A percentile compares a stretch with the other conserved stretches of the same genome.
Evolutionary conservation across 106 monocot species (phyloP).

Genomic region (Apostasia ramifera): DNA sequence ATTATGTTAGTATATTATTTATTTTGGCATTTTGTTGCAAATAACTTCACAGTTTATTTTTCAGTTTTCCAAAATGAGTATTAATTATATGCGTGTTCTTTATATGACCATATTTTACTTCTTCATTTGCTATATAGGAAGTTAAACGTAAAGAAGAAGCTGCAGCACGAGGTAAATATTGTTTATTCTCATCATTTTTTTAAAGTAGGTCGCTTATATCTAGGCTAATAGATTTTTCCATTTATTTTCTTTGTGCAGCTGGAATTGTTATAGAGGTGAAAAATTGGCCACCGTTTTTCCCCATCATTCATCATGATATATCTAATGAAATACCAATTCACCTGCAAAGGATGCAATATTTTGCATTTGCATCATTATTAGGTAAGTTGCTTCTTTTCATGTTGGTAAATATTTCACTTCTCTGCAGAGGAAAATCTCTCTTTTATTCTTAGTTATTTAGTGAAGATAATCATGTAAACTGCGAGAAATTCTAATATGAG

Average conservation of each 20-base stretch:
- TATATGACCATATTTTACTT: conserved; percentile 3
- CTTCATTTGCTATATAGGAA: conserved; percentile 21
- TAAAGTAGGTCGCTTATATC: background rate
- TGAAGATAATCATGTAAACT: no score
- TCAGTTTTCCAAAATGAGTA: background rate
- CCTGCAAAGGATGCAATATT: conserved; percentile 64
- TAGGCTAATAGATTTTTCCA: background rate
- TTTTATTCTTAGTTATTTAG: background rate
- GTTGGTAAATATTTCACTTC: background rate
- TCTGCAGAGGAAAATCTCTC: conserved; percentile 3
- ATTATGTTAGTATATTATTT: no score
- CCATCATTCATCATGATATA: conserved; percentile 79
- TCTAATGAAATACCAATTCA: conserved; percentile 62
- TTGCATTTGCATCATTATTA: conserved; percentile 71
- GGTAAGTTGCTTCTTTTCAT: conserved; percentile 27
- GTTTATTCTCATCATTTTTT: conserved; percentile 1
- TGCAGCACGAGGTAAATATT: conserved; percentile 33
- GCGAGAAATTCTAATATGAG: no score
- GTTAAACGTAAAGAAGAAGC: conserved; percentile 52
- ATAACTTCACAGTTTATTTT: background rate
- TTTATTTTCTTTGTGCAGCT: conserved; percentile 29
- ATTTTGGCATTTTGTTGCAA: background rate
- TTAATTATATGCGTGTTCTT: background rate
- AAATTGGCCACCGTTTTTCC: conserved; percentile 75
- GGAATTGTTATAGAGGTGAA: conserved; percentile 62